These are phyloP conservation scores for Boletales sp. DNA, from an alignment of 768 basidiomycete species.

Conservation along the genomic window DNA sequence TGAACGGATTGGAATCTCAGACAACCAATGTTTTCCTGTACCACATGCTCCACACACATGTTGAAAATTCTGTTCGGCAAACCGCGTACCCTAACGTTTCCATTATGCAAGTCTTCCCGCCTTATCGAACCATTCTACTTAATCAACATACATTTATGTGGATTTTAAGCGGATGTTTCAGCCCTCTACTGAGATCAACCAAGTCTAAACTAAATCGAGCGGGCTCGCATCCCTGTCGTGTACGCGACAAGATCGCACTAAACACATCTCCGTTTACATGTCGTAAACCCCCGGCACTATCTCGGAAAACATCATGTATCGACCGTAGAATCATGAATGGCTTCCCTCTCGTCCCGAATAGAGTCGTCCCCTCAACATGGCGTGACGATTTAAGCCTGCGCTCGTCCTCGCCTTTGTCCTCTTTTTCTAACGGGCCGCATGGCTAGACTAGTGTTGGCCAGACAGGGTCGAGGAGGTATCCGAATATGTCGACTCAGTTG, in stretches of 20 bases:
- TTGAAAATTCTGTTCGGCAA: background rate
- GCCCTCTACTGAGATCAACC: background rate
- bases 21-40: background rate
- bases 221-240: background rate
- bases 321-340: too few relatives aligned
- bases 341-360: too few relatives aligned
- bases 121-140: background rate
- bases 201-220: constrained; percentile 16
- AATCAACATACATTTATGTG: background rate
- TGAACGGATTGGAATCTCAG: too few relatives aligned
- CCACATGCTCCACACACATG: background rate
- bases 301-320: background rate
- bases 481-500: too few relatives aligned
- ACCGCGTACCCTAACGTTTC: background rate
- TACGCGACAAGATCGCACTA: constrained; percentile 11
- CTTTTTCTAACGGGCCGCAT: too few relatives aligned
- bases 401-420: too few relatives aligned
- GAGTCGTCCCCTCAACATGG: too few relatives aligned
- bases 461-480: too few relatives aligned
- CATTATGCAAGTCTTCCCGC: background rate
- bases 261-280: constrained; percentile 2
- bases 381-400: too few relatives aligned
- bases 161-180: constrained; percentile 13
- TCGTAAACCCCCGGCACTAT: constrained; percentile 13
- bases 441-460: too few relatives aligned